Conservation (phyloP, 352 stramenopile species). For the Phytopythium delawarense region DNA sequence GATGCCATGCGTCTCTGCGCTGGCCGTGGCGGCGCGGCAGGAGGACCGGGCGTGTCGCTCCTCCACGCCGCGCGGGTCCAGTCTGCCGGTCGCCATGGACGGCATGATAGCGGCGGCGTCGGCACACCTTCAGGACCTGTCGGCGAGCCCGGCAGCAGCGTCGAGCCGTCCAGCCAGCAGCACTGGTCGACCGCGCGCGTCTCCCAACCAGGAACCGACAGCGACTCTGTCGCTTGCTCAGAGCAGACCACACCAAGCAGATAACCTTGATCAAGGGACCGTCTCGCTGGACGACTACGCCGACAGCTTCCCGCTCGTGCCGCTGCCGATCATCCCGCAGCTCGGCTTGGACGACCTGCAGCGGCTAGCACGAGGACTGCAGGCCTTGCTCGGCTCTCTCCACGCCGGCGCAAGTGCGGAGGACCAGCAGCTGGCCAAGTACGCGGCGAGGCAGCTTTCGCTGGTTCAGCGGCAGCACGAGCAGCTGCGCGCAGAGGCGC, state of each 20-base stretch:
- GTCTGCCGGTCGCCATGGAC: background rate
- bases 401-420: slow-evolving; percentile 19
- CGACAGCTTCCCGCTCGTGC: slow-evolving; percentile 67
- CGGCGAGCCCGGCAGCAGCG: background rate
- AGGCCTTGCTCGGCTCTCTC: slow-evolving; percentile 35
- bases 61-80: background rate
- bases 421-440: slow-evolving; percentile 52
- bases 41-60: background rate
- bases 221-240: background rate
- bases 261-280: background rate
- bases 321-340: slow-evolving; percentile 48
- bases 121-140: background rate
- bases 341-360: slow-evolving; percentile 35
- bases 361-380: slow-evolving; percentile 35
- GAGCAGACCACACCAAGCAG: background rate
- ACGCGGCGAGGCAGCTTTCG: slow-evolving; percentile 47
- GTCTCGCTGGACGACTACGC: slow-evolving; percentile 33
- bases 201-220: background rate
- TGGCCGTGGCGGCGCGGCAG: background rate
- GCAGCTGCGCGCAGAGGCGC: slow-evolving; percentile 43
- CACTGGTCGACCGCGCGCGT: background rate
- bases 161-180: background rate
- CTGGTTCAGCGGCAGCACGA: slow-evolving; percentile 50
- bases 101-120: slow-evolving; percentile 7
- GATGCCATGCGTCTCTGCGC: background rate